Evolutionary conservation across 805 yeast species (phyloP), one percentile per base, ranked within the genome.

Genomic region (Saccharomycopsis fodiens): DNA sequence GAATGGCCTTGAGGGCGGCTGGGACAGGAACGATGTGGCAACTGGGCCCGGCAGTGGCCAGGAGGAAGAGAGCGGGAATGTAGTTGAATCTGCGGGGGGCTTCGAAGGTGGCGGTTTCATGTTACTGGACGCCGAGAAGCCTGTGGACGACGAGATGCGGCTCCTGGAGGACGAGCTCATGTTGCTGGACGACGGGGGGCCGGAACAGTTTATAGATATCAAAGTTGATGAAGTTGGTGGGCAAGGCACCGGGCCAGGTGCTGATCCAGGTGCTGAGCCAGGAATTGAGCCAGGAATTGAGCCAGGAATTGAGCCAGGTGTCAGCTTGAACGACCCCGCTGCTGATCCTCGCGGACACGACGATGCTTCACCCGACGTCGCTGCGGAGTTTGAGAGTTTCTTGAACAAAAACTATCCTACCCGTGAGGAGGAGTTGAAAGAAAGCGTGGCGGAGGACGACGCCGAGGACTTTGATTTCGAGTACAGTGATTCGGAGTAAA

Each of bases 381-480:
- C n/a, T n/a, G 43, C 7, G 30, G 43, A 40, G 21, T n/a, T 31
- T 27, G 43, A 5, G 30, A 6, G 4, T 12, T n/a, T 22, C 8
- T 15, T 32, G 8, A 32, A 10, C 20, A 17, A 32, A 32, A 32
- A 32, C 15, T 32, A 32, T 17, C 36, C 36, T 10, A 15, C 19
- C 10, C 10, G 15, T 15, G 20, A 30, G 4, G 43, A 22, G 29
- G 37, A 4, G 10, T 37, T 37, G 41, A 10, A 20, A 20, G 41
- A 16, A 15, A 5, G 3, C 27, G 23, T 27, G 3, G 41, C 22
- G 21, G 27, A 21, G 17, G 23, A 29, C 8, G 5, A 21, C 25
- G 39, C 41, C 23, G 22, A 16, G 20, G 51, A 48, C 6, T 73
- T 65, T 54, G 78, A 72, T 0, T 72, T 73, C 51, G 77, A 56